phyloP scores from a whole-genome alignment of 208 protist genomes.

The Trypanosoma theileri region DNA sequence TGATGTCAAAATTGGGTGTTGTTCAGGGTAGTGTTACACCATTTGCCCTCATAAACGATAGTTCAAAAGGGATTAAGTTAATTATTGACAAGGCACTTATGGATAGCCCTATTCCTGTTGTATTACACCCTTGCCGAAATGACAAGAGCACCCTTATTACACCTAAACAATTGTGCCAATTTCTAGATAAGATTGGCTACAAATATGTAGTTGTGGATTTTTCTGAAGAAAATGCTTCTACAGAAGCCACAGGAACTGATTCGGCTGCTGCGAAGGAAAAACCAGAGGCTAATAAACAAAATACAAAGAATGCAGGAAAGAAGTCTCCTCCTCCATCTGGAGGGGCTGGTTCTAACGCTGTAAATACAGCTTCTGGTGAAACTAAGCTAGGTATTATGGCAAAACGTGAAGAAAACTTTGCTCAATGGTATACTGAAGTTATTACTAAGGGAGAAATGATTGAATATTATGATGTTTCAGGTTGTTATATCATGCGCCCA shows the following conservation, averaged over 20 bases:
- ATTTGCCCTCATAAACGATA: slow-evolving; percentile 83
- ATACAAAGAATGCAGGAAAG: slow-evolving; percentile 30
- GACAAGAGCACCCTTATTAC: slow-evolving; percentile 75
- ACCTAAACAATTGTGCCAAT: slow-evolving; percentile 55
- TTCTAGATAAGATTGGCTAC: slow-evolving; percentile 67
- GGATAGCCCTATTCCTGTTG: slow-evolving; percentile 41
- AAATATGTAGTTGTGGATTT: slow-evolving; percentile 75
- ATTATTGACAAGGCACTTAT: slow-evolving; percentile 70
- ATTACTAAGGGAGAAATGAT: slow-evolving; percentile 98
- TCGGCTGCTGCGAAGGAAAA: slow-evolving; percentile 26
- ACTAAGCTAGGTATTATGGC: slow-evolving; percentile 88
- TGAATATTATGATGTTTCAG: slow-evolving; percentile 99
- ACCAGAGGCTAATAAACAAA: slow-evolving; percentile 21
- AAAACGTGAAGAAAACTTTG: slow-evolving; percentile 93
- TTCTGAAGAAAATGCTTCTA: slow-evolving; percentile 21
- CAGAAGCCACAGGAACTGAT: slow-evolving; percentile 11
- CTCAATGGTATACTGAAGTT: slow-evolving; percentile 97
- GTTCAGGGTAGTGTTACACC: slow-evolving; percentile 80
- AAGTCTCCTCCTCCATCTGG: slow-evolving; percentile 11
- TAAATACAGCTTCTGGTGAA: slow-evolving; percentile 32
- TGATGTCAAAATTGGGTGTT: slow-evolving; percentile 69
- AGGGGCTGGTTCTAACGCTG: slow-evolving; percentile 12
- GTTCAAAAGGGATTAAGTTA: slow-evolving; percentile 64
- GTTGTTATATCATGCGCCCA: slow-evolving; percentile 98
- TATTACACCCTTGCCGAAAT: slow-evolving; percentile 85